Conservation (phyloP, 306 rosid genomes). For the Gleditsia sinensis region DNA sequence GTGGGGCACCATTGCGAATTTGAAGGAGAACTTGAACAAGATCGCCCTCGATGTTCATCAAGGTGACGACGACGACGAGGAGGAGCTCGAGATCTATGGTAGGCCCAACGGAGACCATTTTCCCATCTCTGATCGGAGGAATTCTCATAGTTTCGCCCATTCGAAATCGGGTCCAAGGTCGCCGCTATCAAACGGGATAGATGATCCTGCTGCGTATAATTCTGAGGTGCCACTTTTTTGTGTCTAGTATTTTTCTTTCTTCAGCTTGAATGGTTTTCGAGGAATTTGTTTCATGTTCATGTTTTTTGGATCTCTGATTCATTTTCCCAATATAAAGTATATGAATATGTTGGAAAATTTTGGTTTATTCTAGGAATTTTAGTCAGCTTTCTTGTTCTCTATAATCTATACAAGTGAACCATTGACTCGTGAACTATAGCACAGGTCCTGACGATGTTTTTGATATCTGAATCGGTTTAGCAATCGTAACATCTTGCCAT, state of each 20-base stretch:
- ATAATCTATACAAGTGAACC: background rate
- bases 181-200: constrained; percentile 58
- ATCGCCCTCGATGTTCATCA: constrained; percentile 71
- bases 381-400: background rate
- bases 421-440: background rate
- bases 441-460: background rate
- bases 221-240: constrained; percentile 55
- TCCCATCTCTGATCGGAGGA: constrained; percentile 71
- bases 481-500: background rate
- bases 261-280: background rate
- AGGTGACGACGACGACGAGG: constrained; percentile 54
- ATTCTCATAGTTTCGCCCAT: constrained; percentile 61
- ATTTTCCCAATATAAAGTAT: background rate
- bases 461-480: constrained; percentile 1
- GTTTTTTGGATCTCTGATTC: background rate
- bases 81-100: constrained; percentile 51
- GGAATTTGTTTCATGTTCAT: background rate
- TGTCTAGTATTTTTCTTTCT: background rate
- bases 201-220: constrained; percentile 33
- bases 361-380: background rate
- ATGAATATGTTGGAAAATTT: background rate
- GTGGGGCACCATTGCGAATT: constrained; percentile 70
- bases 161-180: constrained; percentile 48
- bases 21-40: constrained; percentile 76
- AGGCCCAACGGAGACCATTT: constrained; percentile 42